Conservation (phyloP, 257 asterid genomes). For the Paraleonurus japonicus region DNA sequence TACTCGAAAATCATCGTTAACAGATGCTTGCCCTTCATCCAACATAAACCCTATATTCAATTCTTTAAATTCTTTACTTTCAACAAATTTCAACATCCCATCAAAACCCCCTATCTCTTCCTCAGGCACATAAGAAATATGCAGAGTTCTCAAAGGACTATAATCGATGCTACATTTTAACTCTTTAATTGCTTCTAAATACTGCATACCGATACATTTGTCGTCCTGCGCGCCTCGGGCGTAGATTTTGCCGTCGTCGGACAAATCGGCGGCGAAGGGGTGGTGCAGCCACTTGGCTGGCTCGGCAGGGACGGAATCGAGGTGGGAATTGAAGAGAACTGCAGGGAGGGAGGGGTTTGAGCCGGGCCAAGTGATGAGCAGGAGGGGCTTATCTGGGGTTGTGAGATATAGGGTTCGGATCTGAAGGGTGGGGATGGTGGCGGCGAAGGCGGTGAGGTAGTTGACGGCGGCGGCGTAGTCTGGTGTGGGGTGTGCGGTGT, state of each 20-base stretch:
- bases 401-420: slow-evolving; percentile 42
- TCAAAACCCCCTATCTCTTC: slow-evolving; percentile 88
- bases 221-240: slow-evolving; percentile 98
- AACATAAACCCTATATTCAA: slow-evolving; percentile 75
- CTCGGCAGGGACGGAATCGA: slow-evolving; percentile 94
- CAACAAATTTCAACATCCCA: slow-evolving; percentile 78
- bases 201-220: slow-evolving; percentile 82
- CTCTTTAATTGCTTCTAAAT: slow-evolving; percentile 63
- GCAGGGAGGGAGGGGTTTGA: slow-evolving; percentile 75
- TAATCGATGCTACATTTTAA: slow-evolving; percentile 28
- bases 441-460: slow-evolving; percentile 60
- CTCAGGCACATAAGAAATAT: slow-evolving; percentile 74
- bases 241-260: slow-evolving; percentile 70
- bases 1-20: slow-evolving; percentile 73
- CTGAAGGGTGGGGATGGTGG: slow-evolving; percentile 57
- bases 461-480: slow-evolving; percentile 66
- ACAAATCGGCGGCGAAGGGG: slow-evolving; percentile 69
- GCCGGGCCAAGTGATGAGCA: slow-evolving; percentile 75
- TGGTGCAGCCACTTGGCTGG: slow-evolving; percentile 71
- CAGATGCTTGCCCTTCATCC: slow-evolving; percentile 96
- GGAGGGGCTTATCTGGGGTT: slow-evolving; percentile 60
- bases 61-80: slow-evolving; percentile 46
- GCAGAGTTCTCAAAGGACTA: slow-evolving; percentile 55
- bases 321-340: slow-evolving; percentile 79
- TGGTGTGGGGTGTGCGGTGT: slow-evolving; percentile 86